phyloP scores from a whole-genome alignment of 2,329 filamentous ascomycete species.

The Pyrenochaeta sp. region DNA sequence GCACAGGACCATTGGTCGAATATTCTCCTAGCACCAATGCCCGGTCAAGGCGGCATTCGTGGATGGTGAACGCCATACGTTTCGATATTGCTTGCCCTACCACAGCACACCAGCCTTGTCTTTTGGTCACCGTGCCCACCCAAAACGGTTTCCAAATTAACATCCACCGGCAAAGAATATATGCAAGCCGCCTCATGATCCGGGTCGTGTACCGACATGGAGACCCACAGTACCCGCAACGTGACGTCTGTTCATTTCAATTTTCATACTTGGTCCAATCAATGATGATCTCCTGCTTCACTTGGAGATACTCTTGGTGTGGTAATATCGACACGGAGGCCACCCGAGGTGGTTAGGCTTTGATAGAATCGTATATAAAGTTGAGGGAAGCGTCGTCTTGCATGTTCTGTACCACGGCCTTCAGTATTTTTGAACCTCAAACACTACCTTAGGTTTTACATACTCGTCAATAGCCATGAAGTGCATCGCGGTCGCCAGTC shows the following conservation, averaged over 20 bases:
- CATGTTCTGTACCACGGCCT: constrained; percentile 13
- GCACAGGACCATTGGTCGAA: constrained; percentile 9
- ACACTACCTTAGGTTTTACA: constrained; percentile 9
- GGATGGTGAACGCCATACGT: constrained; percentile 18
- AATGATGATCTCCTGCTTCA: constrained; percentile 20
- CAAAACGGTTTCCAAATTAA: constrained; percentile 25
- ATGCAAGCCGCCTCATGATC: constrained; percentile 24
- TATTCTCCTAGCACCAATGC: not conserved
- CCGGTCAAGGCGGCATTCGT: constrained; percentile 18
- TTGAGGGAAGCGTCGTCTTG: constrained; percentile 1
- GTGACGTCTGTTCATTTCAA: constrained; percentile 38
- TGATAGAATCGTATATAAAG: constrained; percentile 32
- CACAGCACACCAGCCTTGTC: constrained; percentile 16
- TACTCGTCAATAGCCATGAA: constrained; percentile 38
- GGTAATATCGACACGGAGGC: constrained; percentile 32
- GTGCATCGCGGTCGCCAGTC: constrained; percentile 40
- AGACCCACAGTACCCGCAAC: constrained; percentile 14
- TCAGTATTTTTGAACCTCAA: constrained; percentile 2
- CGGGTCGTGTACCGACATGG: constrained; percentile 30
- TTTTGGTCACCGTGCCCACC: constrained; percentile 28
- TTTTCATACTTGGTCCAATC: constrained; percentile 32
- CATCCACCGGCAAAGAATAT: constrained; percentile 29
- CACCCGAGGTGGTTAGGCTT: constrained; percentile 4
- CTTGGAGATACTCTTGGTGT: constrained; percentile 21
- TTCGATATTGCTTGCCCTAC: constrained; percentile 37